Conservation (phyloP, 345 rosid genomes). For the Cochlearia excelsa region DNA sequence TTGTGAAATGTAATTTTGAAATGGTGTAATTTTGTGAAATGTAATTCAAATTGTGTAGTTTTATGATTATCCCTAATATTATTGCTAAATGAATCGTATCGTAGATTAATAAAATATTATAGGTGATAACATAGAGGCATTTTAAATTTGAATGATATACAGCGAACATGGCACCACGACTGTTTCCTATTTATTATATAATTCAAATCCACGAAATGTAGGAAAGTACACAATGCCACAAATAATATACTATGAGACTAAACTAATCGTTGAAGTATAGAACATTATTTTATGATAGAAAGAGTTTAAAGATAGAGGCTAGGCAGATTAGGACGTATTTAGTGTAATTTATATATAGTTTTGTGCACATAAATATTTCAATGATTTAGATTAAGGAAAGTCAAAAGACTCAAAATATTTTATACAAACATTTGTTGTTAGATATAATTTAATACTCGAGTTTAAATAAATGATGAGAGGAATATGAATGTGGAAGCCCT, state of each 20-base stretch:
- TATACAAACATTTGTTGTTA: constrained; percentile 17
- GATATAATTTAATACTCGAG: constrained; percentile 6
- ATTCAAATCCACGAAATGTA: constrained; percentile 31
- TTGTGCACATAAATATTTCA: background rate
- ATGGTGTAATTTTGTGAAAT: too few relatives aligned
- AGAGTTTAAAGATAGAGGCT: constrained; percentile 25
- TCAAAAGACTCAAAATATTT: constrained; percentile 26
- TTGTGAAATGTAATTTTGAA: too few relatives aligned
- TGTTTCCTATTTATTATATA: constrained; percentile 19
- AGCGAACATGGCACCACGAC: constrained; percentile 40
- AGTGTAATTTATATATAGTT: background rate
- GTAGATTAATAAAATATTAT: constrained; percentile 12
- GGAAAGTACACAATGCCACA: constrained; percentile 30
- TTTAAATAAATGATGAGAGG: constrained; percentile 32
- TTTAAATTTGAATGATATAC: constrained; percentile 14
- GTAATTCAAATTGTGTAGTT: too few relatives aligned
- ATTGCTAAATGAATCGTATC: constrained; percentile 21
- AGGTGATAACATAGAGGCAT: constrained; percentile 10
- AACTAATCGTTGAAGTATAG: constrained; percentile 23
- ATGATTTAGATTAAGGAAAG: constrained; percentile 24
- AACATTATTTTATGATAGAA: constrained; percentile 23
- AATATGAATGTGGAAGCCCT: constrained; percentile 18
- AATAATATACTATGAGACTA: constrained; percentile 16
- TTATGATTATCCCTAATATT: background rate
- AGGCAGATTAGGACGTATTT: constrained; percentile 34